phyloP scores from a whole-genome alignment of 2,329 filamentous ascomycete genomes.

The Colletotrichum spinosum region DNA sequence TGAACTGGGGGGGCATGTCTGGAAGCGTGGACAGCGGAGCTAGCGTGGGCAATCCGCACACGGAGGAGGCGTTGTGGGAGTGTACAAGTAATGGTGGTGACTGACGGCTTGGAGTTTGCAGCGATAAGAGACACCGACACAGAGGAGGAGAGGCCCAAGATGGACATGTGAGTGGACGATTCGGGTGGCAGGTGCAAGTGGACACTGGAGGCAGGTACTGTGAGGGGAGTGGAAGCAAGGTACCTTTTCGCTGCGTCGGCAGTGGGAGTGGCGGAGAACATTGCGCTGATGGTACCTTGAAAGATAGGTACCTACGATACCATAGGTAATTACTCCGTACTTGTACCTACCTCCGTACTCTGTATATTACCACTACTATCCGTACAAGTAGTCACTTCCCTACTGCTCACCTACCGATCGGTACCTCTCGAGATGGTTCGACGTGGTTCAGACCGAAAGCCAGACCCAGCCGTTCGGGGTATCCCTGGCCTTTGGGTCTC shows the following conservation, averaged over 20 bases:
- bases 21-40: slow-evolving; percentile 18
- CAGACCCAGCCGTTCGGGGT: slow-evolving; percentile 26
- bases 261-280: slow-evolving; percentile 7
- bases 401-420: no score
- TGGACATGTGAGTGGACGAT: slow-evolving; percentile 37
- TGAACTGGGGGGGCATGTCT: slow-evolving; percentile 23
- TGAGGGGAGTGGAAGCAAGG: slow-evolving; percentile 20
- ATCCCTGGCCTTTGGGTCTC: slow-evolving; percentile 19
- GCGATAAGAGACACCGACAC: slow-evolving; percentile 35
- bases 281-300: no score
- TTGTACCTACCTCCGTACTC: no score
- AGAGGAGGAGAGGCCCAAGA: slow-evolving; percentile 14
- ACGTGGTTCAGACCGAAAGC: slow-evolving; percentile 12
- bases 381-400: no score
- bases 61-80: slow-evolving; percentile 35
- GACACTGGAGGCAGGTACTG: no score
- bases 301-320: no score
- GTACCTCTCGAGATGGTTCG: neutral
- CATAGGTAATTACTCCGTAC: no score
- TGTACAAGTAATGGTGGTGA: slow-evolving; percentile 33
- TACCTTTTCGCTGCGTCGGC: no score
- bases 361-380: no score
- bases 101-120: slow-evolving; percentile 31
- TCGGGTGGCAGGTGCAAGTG: neutral
- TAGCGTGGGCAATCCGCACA: slow-evolving; percentile 37